Evolutionary conservation across 345 rosid genomes (phyloP).

Genomic region (Melaleuca quinquenervia): DNA sequence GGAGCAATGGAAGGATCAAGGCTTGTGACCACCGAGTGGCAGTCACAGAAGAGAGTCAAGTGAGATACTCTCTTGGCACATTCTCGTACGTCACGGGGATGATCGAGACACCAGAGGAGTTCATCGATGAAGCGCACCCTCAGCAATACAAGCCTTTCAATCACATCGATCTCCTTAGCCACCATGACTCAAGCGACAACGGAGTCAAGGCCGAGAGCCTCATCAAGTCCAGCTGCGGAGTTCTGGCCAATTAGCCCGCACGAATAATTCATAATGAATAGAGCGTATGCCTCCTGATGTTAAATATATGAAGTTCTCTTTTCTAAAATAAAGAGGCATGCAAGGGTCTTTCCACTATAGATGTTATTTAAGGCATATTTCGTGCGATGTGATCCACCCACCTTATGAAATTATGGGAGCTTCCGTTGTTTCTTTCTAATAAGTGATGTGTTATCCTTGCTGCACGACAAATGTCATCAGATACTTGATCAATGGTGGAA

Average conservation of each 20-base stretch:
- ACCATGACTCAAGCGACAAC: background rate
- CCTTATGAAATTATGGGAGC: too few relatives aligned
- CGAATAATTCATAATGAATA: background rate
- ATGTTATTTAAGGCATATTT: too few relatives aligned
- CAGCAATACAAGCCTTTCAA: constrained; percentile 13
- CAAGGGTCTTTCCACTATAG: too few relatives aligned
- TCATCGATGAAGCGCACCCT: constrained; percentile 12
- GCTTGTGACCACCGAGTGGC: constrained; percentile 9
- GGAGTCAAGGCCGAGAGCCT: background rate
- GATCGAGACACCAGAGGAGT: constrained; percentile 4
- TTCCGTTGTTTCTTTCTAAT: too few relatives aligned
- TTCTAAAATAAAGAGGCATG: background rate
- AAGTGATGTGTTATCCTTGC: too few relatives aligned
- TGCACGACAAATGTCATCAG: too few relatives aligned
- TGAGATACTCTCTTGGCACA: constrained; percentile 11
- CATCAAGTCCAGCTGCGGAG: background rate
- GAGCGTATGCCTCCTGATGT: background rate
- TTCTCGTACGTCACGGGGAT: constrained; percentile 5
- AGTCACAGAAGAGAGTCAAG: constrained; percentile 1
- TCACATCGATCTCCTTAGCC: constrained; percentile 5
- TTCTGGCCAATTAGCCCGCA: background rate
- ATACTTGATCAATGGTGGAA: background rate
- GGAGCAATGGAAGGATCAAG: constrained; percentile 15
- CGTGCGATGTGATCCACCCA: too few relatives aligned
- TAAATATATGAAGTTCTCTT: background rate